Percentiles rank a stretch among this genome's conserved stretches.
These are phyloP conservation scores for Obba rivulosa DNA, from an alignment of 768 basidiomycete species.

Conservation along the genomic window DNA sequence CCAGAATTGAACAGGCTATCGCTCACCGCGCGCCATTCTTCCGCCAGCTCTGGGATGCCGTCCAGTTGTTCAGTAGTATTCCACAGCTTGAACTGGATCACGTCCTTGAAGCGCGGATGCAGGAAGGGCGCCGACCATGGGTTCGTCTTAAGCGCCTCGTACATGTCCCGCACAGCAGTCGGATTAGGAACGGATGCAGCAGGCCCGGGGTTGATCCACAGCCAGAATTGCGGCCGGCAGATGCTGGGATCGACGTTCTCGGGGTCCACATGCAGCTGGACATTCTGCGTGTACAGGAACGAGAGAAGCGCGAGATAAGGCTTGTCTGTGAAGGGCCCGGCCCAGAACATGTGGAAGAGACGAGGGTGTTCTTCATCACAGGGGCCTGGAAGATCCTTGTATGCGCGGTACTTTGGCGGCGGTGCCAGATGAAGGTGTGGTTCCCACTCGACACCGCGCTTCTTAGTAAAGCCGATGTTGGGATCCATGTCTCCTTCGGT, in stretches of 20 bases:
- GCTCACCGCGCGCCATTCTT: slow-evolving; percentile 80
- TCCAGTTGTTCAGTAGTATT: slow-evolving; percentile 98
- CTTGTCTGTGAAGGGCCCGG: slow-evolving; percentile 97
- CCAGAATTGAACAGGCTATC: slow-evolving; percentile 85
- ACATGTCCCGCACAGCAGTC: slow-evolving; percentile 77
- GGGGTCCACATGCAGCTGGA: slow-evolving; percentile 65
- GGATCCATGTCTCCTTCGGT: slow-evolving; percentile 35
- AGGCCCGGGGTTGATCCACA: slow-evolving; percentile 99
- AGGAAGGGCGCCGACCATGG: slow-evolving; percentile 96
- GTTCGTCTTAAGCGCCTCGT: slow-evolving; percentile 69
- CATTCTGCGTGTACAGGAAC: slow-evolving; percentile 94
- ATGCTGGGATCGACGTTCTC: slow-evolving; percentile 43
- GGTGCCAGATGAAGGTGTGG: slow-evolving; percentile 43
- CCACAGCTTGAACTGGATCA: slow-evolving; percentile 95
- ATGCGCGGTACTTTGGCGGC: slow-evolving; percentile 49
- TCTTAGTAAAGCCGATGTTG: slow-evolving; percentile 52
- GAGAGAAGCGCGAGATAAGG: slow-evolving; percentile 93
- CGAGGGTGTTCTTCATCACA: slow-evolving; percentile 86
- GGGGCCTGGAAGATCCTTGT: slow-evolving; percentile 43
- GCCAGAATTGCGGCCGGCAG: slow-evolving; percentile 92
- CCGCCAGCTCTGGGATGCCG: slow-evolving; percentile 79
- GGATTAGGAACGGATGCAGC: slow-evolving; percentile 88
- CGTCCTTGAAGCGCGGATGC: slow-evolving; percentile 85
- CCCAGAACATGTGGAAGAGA: slow-evolving; percentile 99
- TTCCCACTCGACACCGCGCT: slow-evolving; percentile 61